A percentile compares a stretch with the other conserved stretches of the same genome.
phyloP scores from a whole-genome alignment of 2,329 filamentous ascomycete genomes.

The Talaromyces sp. region DNA sequence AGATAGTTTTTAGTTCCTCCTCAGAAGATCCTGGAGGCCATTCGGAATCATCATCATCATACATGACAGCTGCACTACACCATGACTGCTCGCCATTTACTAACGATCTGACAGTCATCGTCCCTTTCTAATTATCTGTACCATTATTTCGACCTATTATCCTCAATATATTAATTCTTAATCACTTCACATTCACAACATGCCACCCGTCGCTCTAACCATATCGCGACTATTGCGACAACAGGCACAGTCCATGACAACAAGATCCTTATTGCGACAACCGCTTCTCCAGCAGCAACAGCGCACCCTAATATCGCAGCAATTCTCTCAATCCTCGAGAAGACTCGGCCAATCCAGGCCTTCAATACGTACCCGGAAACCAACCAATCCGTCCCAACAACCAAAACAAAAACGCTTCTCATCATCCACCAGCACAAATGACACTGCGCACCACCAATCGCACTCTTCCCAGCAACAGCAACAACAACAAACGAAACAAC shows the following conservation, averaged over 20 bases:
- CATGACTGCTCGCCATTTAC: background rate
- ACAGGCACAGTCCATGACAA: constrained; percentile 14
- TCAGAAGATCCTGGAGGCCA: constrained; percentile 1
- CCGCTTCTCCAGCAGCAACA: background rate
- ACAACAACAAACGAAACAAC: constrained; percentile 5
- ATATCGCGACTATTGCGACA: constrained; percentile 16
- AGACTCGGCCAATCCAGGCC: background rate
- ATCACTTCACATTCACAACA: background rate
- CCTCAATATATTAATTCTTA: background rate
- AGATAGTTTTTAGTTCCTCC: constrained; percentile 6
- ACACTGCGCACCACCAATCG: background rate
- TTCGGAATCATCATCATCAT: background rate
- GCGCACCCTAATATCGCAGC: constrained; percentile 4
- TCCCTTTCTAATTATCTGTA: background rate
- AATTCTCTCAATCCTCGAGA: constrained; percentile 2
- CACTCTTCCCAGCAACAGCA: background rate
- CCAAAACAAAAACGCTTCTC: constrained; percentile 14
- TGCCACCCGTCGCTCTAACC: constrained; percentile 10
- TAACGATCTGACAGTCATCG: background rate
- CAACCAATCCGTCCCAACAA: background rate
- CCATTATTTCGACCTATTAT: background rate
- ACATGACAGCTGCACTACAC: background rate
- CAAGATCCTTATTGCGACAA: constrained; percentile 1
- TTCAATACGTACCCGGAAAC: background rate
- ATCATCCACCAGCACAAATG: constrained; percentile 2